Evolutionary conservation across 148 eudicot species (phyloP), one percentile per base, ranked within the genome.

Genomic region (Salicornia ramosissima): DNA sequence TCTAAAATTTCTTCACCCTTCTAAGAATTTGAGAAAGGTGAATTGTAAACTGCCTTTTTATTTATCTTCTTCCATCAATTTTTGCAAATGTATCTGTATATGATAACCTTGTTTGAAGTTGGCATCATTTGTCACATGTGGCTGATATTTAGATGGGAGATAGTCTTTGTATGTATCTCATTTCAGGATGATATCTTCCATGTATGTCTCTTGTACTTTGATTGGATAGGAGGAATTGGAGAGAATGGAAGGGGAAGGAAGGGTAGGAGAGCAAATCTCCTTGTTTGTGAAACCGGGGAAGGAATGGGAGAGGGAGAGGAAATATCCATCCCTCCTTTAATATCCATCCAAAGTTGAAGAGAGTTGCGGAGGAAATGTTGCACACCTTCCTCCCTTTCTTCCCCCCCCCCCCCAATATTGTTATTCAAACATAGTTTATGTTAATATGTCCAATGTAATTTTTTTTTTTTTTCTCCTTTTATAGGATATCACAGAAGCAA

Each of bases 401-500:
- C n/a, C n/a, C n/a, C n/a, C n/a, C n/a, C n/a, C n/a, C n/a, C n/a
- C n/a, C n/a, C n/a, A n/a, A n/a, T n/a, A n/a, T n/a, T n/a, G n/a
- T n/a, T n/a, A n/a, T n/a, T n/a, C n/a, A n/a, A n/a, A n/a, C n/a
- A n/a, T n/a, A 15, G 21, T 42, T 33, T 10, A 29, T 18, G 10
- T 50, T 49, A 56, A 39, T 33, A 13, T 33, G 16, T 19, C 26
- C 6, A 5, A 26, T 21, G 31, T 18, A 50, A 58, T 5, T 29
- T 22, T n/a, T 3, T 34, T 50, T 18, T 40, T 18, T 2, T 19
- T 14, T 55, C 47, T 56, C 15, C 0, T 75, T 65, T 54, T 84
- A 76, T 58, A 87, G 96, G 96, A 92, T 64, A 49, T 92, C 67
- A 65, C 71, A n/a, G 92, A 87, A 81, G 97, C 96, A 6, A 89